Base-by-base conservation (phyloP, 306 rosid genomes). In the Ammopiptanthus mongolicus region DNA sequence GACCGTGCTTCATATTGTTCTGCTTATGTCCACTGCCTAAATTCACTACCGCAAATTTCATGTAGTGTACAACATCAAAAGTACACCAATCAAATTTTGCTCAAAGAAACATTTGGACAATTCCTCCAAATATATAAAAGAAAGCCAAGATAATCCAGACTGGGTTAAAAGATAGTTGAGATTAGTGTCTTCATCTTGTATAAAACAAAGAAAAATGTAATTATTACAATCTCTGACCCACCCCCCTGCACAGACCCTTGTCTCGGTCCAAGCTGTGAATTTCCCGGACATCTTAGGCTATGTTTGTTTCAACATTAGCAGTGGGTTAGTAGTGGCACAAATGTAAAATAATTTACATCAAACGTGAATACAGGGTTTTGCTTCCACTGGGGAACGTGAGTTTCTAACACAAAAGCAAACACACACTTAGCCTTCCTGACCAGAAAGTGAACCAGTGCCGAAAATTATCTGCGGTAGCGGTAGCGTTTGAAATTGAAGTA, bases 401-500 rank as follows among this genome's bases (percentile, higher is more conserved):
- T n/a, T n/a, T n/a, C n/a, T n/a, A n/a, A n/a, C n/a, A n/a, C n/a
- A n/a, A n/a, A n/a, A n/a, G n/a, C n/a, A n/a, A n/a, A n/a, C n/a
- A n/a, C n/a, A n/a, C n/a, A n/a, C 46, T 0, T 8, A 39, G 47
- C n/a, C n/a, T 41, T 1, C 47, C 41, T 14, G 34, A 1, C 33
- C 21, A 59, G 13, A 75, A 37, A 79, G 42, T 15, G 59, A 51
- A 23, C 57, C 57, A 65, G 39, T 25, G 65, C 42, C 74, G 25
- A 77, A 73, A 60, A 65, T 74, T 82, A 95, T 83, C 99, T 78
- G 9, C 97, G 89, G 80, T 92, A 94, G 60, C 97, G 95, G 74
- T 90, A 63, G 57, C 97, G 95, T 65, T 91, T 94, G 83, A 91
- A 91, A 82, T 94, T 91, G 79, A 94, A 94, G 81, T 94, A 94